Evolutionary conservation across 352 stramenopile species (phyloP).

Genomic region (Phytophthora sp.): DNA sequence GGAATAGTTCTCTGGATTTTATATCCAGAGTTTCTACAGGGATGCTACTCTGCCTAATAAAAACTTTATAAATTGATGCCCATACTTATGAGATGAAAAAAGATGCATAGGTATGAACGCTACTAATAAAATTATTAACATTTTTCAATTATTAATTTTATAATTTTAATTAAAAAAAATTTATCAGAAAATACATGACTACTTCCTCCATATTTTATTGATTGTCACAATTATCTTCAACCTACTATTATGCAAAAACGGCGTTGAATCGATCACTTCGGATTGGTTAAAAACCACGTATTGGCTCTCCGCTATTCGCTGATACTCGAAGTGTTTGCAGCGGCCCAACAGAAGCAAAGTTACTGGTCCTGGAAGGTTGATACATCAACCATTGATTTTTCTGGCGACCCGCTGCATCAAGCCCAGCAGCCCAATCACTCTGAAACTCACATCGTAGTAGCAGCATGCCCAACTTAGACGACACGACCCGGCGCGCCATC

Average conservation of each 20-base stretch:
- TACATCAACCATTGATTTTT: background rate
- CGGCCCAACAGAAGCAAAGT: background rate
- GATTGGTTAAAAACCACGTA: slow-evolving; percentile 7
- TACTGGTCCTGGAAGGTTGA: background rate
- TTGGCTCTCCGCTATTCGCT: background rate
- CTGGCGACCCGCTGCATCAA: background rate
- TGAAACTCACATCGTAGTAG: background rate
- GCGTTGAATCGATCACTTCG: background rate
- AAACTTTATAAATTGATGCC: no score
- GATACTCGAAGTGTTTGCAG: background rate
- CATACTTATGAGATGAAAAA: no score
- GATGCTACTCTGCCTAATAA: no score
- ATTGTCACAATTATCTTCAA: background rate
- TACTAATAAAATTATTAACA: no score
- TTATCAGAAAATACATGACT: no score
- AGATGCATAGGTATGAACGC: no score
- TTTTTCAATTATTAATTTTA: no score
- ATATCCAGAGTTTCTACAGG: no score
- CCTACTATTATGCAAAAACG: background rate
- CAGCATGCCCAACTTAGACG: background rate
- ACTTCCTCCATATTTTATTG: background rate
- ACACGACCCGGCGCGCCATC: background rate
- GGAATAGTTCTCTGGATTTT: no score
- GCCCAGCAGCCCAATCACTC: background rate
- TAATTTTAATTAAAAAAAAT: no score